These are phyloP conservation scores for Eragrostis curvula DNA, from an alignment of 176 grass and related monocot species.

Conservation along the genomic window DNA sequence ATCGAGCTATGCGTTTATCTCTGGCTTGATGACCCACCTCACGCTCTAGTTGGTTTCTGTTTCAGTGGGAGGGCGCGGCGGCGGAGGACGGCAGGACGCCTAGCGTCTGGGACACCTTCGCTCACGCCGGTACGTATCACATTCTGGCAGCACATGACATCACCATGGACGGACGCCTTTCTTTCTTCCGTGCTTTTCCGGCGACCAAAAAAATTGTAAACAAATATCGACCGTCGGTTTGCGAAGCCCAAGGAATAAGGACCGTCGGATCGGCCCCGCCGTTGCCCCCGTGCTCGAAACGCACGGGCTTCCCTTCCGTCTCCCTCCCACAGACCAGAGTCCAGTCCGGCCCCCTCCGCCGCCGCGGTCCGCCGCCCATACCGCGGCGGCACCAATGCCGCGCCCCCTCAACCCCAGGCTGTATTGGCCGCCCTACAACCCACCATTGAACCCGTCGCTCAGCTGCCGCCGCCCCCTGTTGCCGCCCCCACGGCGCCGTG, in stretches of 20 bases:
- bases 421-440: not conserved
- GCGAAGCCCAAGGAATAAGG: not conserved
- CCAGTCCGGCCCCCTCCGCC: not conserved
- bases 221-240: not conserved
- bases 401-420: not conserved
- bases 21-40: not conserved
- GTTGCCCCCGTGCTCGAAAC: not conserved
- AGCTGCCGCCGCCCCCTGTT: not conserved
- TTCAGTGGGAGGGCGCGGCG: slow-evolving; percentile 31
- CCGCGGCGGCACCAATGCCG: not conserved
- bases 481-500: too few species aligned
- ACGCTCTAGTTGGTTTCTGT: not conserved
- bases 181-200: not conserved
- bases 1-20: not conserved
- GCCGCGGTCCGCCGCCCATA: not conserved
- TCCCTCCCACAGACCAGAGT: not conserved
- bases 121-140: slow-evolving; percentile 10
- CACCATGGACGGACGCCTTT: not conserved
- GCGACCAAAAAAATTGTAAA: not conserved
- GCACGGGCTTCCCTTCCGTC: too few species aligned
- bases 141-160: too few species aligned
- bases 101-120: slow-evolving; percentile 20
- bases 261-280: not conserved
- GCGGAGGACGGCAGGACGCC: slow-evolving; percentile 20
- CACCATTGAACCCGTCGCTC: not conserved